Evolutionary conservation across 2,329 filamentous ascomycete species (phyloP).

Genomic region (Conoideocrella luteorostrata): DNA sequence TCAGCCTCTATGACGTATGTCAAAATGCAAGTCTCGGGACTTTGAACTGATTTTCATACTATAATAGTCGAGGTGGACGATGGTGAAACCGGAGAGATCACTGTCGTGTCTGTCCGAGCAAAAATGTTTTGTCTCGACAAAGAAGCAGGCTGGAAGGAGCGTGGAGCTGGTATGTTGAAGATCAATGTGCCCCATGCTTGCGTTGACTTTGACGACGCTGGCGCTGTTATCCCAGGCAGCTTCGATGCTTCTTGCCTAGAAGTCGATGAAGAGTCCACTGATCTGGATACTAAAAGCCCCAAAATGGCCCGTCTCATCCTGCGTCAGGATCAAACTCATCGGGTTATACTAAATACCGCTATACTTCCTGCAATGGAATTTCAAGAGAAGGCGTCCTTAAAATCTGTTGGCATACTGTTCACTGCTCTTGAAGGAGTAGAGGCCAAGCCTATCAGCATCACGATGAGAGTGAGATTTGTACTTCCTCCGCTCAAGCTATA

Average conservation of each 20-base stretch:
- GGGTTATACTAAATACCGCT: slow-evolving; percentile 79
- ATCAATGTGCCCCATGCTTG: slow-evolving; percentile 65
- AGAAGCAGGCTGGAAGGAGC: slow-evolving; percentile 77
- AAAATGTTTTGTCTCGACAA: slow-evolving; percentile 79
- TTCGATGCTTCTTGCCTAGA: slow-evolving; percentile 50
- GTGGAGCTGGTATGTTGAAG: slow-evolving; percentile 76
- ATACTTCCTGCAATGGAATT: slow-evolving; percentile 75
- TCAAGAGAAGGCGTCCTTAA: slow-evolving; percentile 67
- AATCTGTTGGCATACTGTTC: slow-evolving; percentile 62
- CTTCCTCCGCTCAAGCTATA: background rate
- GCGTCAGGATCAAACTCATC: slow-evolving; percentile 82
- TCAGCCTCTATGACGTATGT: background rate
- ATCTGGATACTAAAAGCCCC: slow-evolving; percentile 21
- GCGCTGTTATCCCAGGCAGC: slow-evolving; percentile 40
- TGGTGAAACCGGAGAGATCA: slow-evolving; percentile 77
- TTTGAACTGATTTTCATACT: background rate
- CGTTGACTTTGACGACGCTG: slow-evolving; percentile 48
- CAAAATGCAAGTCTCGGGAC: background rate
- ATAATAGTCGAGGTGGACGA: slow-evolving; percentile 64
- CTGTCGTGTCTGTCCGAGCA: slow-evolving; percentile 67
- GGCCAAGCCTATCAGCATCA: slow-evolving; percentile 50
- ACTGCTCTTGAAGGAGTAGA: slow-evolving; percentile 54
- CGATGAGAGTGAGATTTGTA: slow-evolving; percentile 47
- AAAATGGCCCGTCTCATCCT: slow-evolving; percentile 71
- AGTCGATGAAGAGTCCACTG: slow-evolving; percentile 33